Conservation (phyloP, 1,284 basidiomycete genomes). For the Rhodotorula sp. region DNA sequence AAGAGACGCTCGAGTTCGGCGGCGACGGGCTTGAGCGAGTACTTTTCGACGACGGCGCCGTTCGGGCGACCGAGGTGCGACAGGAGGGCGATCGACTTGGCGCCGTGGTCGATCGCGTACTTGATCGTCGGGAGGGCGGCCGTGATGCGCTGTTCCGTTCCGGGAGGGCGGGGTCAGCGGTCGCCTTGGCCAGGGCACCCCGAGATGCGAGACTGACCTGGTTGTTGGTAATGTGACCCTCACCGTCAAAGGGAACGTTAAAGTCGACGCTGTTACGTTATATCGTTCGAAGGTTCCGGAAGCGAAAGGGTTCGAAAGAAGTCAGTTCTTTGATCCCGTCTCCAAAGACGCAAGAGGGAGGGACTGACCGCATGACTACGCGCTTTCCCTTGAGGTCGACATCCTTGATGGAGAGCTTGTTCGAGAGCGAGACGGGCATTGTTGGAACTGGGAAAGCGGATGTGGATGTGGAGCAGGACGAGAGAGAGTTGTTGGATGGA, state of each 20-base stretch:
- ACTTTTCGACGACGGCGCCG: conserved; percentile 83
- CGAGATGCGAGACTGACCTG: conserved; percentile 61
- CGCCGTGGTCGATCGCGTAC: conserved; percentile 86
- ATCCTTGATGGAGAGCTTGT: conserved; percentile 86
- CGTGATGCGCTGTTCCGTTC: conserved; percentile 82
- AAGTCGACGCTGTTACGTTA: conserved; percentile 67
- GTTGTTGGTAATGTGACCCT: conserved; percentile 90
- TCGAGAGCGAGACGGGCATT: conserved; percentile 13
- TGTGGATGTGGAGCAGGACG: background rate
- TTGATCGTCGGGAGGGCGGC: conserved; percentile 94
- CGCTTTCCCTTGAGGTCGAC: conserved; percentile 84
- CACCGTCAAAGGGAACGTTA: conserved; percentile 86
- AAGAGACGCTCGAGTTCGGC: conserved; percentile 46
- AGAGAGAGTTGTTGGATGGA: background rate
- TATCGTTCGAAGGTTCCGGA: background rate
- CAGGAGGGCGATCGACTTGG: conserved; percentile 77
- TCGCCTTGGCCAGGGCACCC: background rate
- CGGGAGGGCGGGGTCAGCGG: background rate
- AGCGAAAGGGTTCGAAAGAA: background rate
- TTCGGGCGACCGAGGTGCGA: conserved; percentile 97
- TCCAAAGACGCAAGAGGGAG: background rate
- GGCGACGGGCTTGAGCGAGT: conserved; percentile 83
- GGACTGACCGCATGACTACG: conserved; percentile 72
- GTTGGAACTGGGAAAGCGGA: background rate
- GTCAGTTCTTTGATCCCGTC: background rate